These are phyloP conservation scores for Exophiala spinifera DNA, from an alignment of 2,329 filamentous ascomycete genomes.

Conservation along the genomic window DNA sequence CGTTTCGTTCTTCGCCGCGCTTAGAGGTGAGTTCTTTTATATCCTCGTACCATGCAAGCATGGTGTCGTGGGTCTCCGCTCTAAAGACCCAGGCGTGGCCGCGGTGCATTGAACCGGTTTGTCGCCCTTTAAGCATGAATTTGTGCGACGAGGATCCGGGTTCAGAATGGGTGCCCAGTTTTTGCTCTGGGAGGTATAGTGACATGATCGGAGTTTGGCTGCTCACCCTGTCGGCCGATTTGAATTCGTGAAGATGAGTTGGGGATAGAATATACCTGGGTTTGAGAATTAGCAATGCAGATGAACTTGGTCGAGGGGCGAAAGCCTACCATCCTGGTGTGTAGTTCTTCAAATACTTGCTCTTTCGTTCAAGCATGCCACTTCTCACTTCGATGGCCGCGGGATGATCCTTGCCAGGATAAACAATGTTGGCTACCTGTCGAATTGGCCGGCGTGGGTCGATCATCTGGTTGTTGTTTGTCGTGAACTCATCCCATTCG, in stretches of 20 bases:
- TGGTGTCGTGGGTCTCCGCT: conserved; percentile 76
- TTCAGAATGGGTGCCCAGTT: conserved; percentile 85
- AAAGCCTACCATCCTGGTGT: conserved; percentile 81
- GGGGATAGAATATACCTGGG: conserved; percentile 89
- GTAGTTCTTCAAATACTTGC: conserved; percentile 97
- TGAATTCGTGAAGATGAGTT: conserved; percentile 97
- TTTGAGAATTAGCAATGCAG: conserved; percentile 4
- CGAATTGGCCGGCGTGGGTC: conserved; percentile 78
- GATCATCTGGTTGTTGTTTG: conserved; percentile 78
- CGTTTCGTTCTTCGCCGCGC: conserved; percentile 80
- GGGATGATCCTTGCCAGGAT: conserved; percentile 84
- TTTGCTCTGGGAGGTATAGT: conserved; percentile 89
- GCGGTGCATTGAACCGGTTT: conserved; percentile 88
- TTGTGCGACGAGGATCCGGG: conserved; percentile 86
- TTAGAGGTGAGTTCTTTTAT: conserved; percentile 87
- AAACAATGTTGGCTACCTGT: conserved; percentile 76
- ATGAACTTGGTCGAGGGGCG: background rate
- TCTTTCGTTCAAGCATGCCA: conserved; percentile 92
- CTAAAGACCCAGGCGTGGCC: conserved; percentile 68
- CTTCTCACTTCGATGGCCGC: conserved; percentile 81
- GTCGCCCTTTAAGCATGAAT: conserved; percentile 94
- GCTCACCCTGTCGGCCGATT: conserved; percentile 85
- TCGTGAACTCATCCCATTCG: conserved; percentile 84
- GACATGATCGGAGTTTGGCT: conserved; percentile 92
- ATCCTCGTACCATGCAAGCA: conserved; percentile 95